Conservation (phyloP, 2,329 filamentous ascomycete genomes). For the Salinomyces thailandicus region DNA sequence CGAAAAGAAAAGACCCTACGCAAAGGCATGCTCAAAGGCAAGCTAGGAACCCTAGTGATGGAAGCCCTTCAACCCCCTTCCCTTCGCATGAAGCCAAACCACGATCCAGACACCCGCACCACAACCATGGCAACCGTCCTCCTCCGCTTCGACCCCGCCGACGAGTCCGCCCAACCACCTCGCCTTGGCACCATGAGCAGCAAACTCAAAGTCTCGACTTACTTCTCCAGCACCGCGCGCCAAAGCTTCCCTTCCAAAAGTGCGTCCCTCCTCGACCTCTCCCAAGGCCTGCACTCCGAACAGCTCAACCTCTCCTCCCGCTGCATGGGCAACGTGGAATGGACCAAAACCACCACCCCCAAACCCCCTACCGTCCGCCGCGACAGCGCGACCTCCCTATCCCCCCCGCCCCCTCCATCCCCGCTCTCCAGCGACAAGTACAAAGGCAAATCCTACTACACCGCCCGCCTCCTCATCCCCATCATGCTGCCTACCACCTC, state of each 20-base stretch:
- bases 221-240: conserved; percentile 44
- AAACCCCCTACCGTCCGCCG: conserved; percentile 23
- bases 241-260: conserved; percentile 38
- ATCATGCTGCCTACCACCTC: conserved; percentile 47
- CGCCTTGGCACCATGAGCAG: conserved; percentile 41
- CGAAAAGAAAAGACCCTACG: conserved; percentile 50
- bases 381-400: conserved; percentile 29
- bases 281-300: conserved; percentile 44
- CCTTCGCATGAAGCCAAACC: conserved; percentile 38
- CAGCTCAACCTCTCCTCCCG: conserved; percentile 44
- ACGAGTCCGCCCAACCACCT: conserved; percentile 41
- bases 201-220: conserved; percentile 49
- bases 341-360: conserved; percentile 34
- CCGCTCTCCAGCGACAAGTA: conserved; percentile 29
- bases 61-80: conserved; percentile 49
- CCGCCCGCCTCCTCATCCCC: conserved; percentile 52
- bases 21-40: conserved; percentile 50
- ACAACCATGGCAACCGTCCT: conserved; percentile 47
- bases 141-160: conserved; percentile 50
- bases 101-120: conserved; percentile 29
- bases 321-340: conserved; percentile 47
- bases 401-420: conserved; percentile 22
- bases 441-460: conserved; percentile 45
- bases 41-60: conserved; percentile 47
- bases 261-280: conserved; percentile 33